These are phyloP conservation scores for Rhodomyrtus tomentosa DNA, from an alignment of 345 rosid genomes.

Conservation along the genomic window DNA sequence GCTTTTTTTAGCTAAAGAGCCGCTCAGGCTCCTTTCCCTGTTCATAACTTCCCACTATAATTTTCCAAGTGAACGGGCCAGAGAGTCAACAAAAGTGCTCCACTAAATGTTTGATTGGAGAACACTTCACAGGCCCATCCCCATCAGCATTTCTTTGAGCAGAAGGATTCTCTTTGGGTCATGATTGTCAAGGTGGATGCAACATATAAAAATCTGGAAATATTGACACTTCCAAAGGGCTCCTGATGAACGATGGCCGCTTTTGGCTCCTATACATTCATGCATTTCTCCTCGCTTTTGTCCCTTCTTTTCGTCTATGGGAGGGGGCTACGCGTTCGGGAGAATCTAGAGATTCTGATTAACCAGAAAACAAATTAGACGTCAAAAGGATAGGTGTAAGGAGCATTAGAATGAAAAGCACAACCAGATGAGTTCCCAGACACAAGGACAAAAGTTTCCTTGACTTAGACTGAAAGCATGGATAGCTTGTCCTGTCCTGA, in stretches of 20 bases:
- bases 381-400: not conserved
- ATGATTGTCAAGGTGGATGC: not conserved
- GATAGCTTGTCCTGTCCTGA: not conserved
- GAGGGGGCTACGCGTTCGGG: not conserved
- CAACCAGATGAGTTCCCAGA: not conserved
- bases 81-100: not conserved
- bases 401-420: not conserved
- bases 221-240: not conserved
- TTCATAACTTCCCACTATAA: not conserved
- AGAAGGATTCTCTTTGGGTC: constrained; percentile 5
- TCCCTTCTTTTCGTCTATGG: not conserved
- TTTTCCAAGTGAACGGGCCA: not conserved
- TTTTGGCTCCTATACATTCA: not conserved
- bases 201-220: not conserved
- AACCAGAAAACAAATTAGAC: not conserved
- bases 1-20: not conserved
- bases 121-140: not conserved
- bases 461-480: not conserved
- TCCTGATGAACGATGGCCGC: not conserved
- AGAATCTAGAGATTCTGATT: not conserved
- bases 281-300: not conserved
- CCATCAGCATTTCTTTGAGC: constrained; percentile 2
- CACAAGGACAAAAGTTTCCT: not conserved
- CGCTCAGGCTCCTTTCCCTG: not conserved
- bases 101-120: not conserved